These are phyloP conservation scores for Termitomyces sp. DNA, from an alignment of 768 basidiomycete genomes.

Conservation along the genomic window DNA sequence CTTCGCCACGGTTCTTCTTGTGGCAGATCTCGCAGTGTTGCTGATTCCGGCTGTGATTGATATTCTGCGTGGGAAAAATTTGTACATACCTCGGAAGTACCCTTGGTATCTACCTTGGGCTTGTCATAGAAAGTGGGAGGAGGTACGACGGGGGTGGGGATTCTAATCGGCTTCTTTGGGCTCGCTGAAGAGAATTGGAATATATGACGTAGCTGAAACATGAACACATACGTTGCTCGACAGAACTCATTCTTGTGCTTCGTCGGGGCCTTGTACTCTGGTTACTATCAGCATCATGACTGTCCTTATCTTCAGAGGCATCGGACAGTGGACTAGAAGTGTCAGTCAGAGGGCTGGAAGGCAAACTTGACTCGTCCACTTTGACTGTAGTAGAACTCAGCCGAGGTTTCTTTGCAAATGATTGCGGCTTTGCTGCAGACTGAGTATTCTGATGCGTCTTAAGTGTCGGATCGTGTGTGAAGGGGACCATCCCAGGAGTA, in stretches of 20 bases:
- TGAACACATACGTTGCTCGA: slow-evolving; percentile 42
- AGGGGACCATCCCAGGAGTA: slow-evolving; percentile 46
- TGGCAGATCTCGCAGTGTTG: slow-evolving; percentile 92
- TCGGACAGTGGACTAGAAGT: slow-evolving; percentile 78
- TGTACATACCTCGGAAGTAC: slow-evolving; percentile 47
- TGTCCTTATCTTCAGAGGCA: slow-evolving; percentile 71
- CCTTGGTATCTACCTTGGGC: slow-evolving; percentile 36
- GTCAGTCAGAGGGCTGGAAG: slow-evolving; percentile 71
- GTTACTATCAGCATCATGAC: slow-evolving; percentile 45
- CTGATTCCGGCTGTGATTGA: slow-evolving; percentile 31
- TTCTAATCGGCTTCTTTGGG: slow-evolving; percentile 28
- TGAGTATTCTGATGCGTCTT: slow-evolving; percentile 52
- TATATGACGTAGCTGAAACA: slow-evolving; percentile 5
- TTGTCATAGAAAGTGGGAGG: slow-evolving; percentile 46
- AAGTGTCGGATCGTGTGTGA: slow-evolving; percentile 39
- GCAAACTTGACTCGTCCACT: slow-evolving; percentile 50
- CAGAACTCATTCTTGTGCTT: slow-evolving; percentile 44
- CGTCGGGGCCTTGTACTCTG: slow-evolving; percentile 40
- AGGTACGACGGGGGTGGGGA: slow-evolving; percentile 28
- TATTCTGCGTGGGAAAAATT: slow-evolving; percentile 20
- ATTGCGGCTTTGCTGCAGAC: slow-evolving; percentile 22
- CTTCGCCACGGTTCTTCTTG: slow-evolving; percentile 80
- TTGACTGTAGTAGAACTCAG: slow-evolving; percentile 28
- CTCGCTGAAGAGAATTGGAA: slow-evolving; percentile 19
- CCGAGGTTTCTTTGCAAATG: slow-evolving; percentile 20